Conservation (phyloP, 306 rosid species). For the Medicago ruthenica region DNA sequence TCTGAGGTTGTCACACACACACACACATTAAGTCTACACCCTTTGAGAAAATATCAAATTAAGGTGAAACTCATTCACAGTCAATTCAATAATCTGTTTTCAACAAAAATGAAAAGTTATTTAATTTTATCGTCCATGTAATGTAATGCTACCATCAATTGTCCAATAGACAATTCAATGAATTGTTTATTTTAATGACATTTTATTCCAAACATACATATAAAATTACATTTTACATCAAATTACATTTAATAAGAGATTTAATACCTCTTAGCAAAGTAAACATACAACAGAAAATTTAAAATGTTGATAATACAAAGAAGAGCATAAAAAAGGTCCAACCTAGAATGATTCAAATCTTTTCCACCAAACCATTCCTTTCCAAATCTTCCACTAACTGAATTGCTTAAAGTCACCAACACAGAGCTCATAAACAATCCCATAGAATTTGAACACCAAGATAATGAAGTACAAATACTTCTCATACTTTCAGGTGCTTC, state of each 20-base stretch:
- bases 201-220: background rate
- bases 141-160: background rate
- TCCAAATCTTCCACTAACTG: slow-evolving; percentile 42
- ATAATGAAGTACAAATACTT: slow-evolving; percentile 49
- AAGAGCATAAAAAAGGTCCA: slow-evolving; percentile 54
- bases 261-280: slow-evolving; percentile 50
- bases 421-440: slow-evolving; percentile 49
- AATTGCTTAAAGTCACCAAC: slow-evolving; percentile 43
- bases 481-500: slow-evolving; percentile 55
- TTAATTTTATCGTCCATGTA: background rate
- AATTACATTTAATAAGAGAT: background rate
- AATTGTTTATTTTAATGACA: background rate
- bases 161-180: background rate
- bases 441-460: slow-evolving; percentile 54
- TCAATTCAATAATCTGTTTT: too few species aligned
- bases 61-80: background rate
- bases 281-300: slow-evolving; percentile 43
- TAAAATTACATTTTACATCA: background rate
- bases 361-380: slow-evolving; percentile 49
- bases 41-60: too few species aligned
- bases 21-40: too few species aligned
- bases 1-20: too few species aligned
- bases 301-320: slow-evolving; percentile 46
- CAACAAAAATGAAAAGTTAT: background rate
- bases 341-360: slow-evolving; percentile 44